Evolutionary conservation across 805 yeast species (phyloP).

Genomic region (Schizosaccharomyces pombe): DNA sequence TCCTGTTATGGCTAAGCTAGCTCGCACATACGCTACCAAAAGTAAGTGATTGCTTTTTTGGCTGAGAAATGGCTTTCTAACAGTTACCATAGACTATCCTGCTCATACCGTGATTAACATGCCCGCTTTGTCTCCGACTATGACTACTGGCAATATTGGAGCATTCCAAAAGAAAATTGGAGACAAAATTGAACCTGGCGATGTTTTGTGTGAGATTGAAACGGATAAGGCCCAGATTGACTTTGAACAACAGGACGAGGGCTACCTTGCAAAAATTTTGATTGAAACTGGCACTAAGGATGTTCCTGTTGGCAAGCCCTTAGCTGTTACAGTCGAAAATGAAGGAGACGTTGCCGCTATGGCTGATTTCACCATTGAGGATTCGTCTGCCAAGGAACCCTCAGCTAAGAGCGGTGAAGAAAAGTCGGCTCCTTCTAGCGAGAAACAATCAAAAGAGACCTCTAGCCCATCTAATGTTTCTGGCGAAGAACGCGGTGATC

Average conservation of each 20-base stretch:
- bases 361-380: constrained; percentile 59
- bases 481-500: constrained; percentile 19
- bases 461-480: constrained; percentile 19
- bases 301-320: constrained; percentile 72
- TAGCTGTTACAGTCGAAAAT: constrained; percentile 88
- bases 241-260: constrained; percentile 90
- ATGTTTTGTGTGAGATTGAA: constrained; percentile 85
- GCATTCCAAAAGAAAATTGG: constrained; percentile 80
- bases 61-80: background rate
- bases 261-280: constrained; percentile 67
- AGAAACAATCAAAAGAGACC: too few species aligned
- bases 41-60: background rate
- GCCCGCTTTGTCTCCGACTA: constrained; percentile 99
- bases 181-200: constrained; percentile 75
- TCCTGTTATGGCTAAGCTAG: background rate
- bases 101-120: constrained; percentile 71
- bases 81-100: constrained; percentile 25
- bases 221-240: constrained; percentile 97
- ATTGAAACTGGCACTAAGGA: constrained; percentile 72
- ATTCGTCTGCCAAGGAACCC: constrained; percentile 25
- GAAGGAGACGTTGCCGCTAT: constrained; percentile 68
- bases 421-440: too few species aligned
- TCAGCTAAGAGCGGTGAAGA: constrained; percentile 13
- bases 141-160: constrained; percentile 87
- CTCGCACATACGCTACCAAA: background rate